Evolutionary conservation across 768 basidiomycete genomes (phyloP).

Genomic region (Boletus insuetus): DNA sequence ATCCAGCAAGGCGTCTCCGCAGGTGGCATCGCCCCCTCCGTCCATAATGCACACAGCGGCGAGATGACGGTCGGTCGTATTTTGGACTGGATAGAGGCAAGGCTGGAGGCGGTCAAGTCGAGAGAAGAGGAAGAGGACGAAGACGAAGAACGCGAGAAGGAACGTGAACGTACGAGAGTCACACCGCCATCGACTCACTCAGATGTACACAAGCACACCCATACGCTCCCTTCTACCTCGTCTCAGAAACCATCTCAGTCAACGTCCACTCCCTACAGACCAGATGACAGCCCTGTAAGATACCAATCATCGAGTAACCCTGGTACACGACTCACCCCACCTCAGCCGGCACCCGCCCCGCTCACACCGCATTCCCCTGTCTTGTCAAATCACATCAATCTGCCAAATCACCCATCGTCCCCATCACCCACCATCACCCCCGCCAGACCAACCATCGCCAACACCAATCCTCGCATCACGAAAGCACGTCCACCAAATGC

Average conservation of each 20-base stretch:
- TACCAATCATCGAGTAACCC: background rate
- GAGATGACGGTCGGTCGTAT: conserved; percentile 77
- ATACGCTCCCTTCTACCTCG: conserved; percentile 14
- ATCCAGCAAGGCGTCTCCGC: conserved; percentile 80
- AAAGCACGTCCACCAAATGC: conserved; percentile 28
- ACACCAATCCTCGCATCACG: conserved; percentile 21
- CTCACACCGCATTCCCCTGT: conserved; percentile 35
- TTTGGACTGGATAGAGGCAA: conserved; percentile 83
- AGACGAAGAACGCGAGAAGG: conserved; percentile 68
- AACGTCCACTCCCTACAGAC: conserved; percentile 14
- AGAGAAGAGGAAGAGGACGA: conserved; percentile 82
- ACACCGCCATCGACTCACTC: conserved; percentile 20
- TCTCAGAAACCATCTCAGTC: conserved; percentile 20
- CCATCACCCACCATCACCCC: conserved; percentile 30
- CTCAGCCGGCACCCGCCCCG: conserved; percentile 20
- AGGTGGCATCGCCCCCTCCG: conserved; percentile 41
- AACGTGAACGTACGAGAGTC: conserved; percentile 39
- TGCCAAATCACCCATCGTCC: conserved; percentile 16
- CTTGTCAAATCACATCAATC: conserved; percentile 16
- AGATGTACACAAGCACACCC: conserved; percentile 20
- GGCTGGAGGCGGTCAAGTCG: conserved; percentile 70
- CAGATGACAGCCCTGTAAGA: conserved; percentile 32
- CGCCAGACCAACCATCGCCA: conserved; percentile 12
- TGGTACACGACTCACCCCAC: conserved; percentile 4
- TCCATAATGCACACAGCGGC: conserved; percentile 45